Percentiles rank a stretch among this genome's conserved stretches.
These are phyloP conservation scores for Candida tropicalis DNA, from an alignment of 1,139 yeast genomes.

Conservation along the genomic window DNA sequence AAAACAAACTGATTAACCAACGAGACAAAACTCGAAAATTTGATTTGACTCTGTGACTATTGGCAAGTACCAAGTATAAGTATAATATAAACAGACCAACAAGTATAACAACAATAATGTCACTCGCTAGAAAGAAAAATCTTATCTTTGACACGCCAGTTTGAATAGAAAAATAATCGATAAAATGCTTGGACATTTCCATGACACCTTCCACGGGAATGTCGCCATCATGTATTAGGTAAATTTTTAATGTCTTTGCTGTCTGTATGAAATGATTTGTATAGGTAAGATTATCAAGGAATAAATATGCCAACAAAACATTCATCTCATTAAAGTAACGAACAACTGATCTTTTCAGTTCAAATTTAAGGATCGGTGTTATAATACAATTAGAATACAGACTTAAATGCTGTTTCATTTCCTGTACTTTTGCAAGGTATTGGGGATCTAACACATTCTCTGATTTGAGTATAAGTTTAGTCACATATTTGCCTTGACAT, in stretches of 20 bases:
- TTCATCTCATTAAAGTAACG: conserved; percentile 29
- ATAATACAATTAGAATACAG: conserved; percentile 9
- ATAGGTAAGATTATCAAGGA: conserved; percentile 44
- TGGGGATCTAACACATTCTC: conserved; percentile 11
- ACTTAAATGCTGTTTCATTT: conserved; percentile 4
- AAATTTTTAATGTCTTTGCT: conserved; percentile 46
- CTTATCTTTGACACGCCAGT: conserved; percentile 15
- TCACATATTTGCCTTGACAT: conserved; percentile 3
- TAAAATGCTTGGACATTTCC: conserved; percentile 19
- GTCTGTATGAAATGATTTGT: conserved; percentile 53
- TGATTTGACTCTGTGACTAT: conserved; percentile 59
- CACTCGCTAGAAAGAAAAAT: conserved; percentile 12
- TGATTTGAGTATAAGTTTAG: background rate
- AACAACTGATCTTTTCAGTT: conserved; percentile 21
- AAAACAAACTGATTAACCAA: conserved; percentile 50
- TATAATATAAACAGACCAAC: conserved; percentile 22
- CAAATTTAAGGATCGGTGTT: conserved; percentile 5
- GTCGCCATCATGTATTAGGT: conserved; percentile 23
- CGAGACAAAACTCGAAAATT: conserved; percentile 63
- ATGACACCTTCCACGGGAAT: conserved; percentile 3
- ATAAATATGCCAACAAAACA: conserved; percentile 24
- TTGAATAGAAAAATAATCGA: conserved; percentile 24
- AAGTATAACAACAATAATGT: conserved; percentile 9
- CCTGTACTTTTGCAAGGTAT: conserved; percentile 6
- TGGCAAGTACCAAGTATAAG: conserved; percentile 50